Evolutionary conservation across 2,329 filamentous ascomycete genomes (phyloP).

Genomic region (Exutisphaerella laricina): DNA sequence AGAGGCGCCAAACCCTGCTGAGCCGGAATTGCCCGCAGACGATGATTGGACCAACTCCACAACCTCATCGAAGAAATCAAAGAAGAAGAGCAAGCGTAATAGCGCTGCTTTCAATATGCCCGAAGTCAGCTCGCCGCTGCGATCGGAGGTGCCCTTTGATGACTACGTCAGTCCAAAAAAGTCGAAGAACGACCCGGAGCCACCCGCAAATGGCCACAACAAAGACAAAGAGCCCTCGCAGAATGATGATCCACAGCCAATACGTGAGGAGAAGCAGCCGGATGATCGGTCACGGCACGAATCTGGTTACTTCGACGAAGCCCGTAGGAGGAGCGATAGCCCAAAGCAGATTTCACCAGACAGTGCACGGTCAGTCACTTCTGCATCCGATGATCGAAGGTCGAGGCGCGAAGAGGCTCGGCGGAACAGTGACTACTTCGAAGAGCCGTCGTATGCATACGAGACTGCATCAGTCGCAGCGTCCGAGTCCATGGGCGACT

Average conservation of each 20-base stretch:
- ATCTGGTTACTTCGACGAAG: conserved; percentile 5
- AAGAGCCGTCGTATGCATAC: conserved; percentile 32
- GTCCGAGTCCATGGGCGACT: conserved; percentile 38
- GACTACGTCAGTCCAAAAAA: conserved; percentile 36
- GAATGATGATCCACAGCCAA: background rate
- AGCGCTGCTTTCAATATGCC: conserved; percentile 39
- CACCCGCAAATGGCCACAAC: conserved; percentile 8
- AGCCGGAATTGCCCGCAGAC: conserved; percentile 15
- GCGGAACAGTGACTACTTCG: conserved; percentile 32
- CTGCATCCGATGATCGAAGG: conserved; percentile 32
- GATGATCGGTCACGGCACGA: background rate
- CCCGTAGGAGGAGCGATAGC: conserved; percentile 13
- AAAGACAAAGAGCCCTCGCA: background rate
- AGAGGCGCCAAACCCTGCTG: conserved; percentile 6
- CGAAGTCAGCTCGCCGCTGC: conserved; percentile 39
- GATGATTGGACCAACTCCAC: conserved; percentile 20
- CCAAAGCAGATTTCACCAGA: conserved; percentile 21
- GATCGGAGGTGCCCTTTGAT: conserved; percentile 41
- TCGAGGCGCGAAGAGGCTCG: conserved; percentile 26
- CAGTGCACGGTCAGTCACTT: conserved; percentile 24
- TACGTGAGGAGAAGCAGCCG: background rate
- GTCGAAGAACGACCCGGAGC: conserved; percentile 1
- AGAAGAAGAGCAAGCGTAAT: conserved; percentile 41
- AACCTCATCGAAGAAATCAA: conserved; percentile 21
- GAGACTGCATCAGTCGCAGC: conserved; percentile 38